Base-by-base conservation (phyloP, 2,329 filamentous ascomycete genomes). In the Pseudogymnoascus verrucosus region DNA sequence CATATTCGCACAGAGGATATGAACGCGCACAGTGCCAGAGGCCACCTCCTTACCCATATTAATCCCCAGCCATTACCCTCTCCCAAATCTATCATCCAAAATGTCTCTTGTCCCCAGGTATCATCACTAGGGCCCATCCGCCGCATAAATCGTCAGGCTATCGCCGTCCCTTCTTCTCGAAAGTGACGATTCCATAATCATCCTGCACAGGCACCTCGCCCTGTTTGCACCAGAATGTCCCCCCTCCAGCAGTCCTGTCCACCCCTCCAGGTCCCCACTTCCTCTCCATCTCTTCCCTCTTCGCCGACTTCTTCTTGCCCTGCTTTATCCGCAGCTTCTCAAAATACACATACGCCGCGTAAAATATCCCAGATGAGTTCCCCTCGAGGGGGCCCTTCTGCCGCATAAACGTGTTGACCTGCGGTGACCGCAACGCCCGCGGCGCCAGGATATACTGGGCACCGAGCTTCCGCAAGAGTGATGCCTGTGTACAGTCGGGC, bases 261-360 rank as follows among this genome's bases (percentile, higher is more conserved):
- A 57, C 51, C 5, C 51, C 51, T 34, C 51, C 51, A 57, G 51
- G 26, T 1, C 51, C 60, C 60, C 44, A 51, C 5, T 11, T 21
- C 23, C 68, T 63, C 70, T 86, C 82, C 80, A 85, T 84, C 64
- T 81, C 78, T 65, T 75, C 60, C 11, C 83, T 74, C 68, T 79
- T 77, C 69, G 80, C 77, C 16, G 72, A 76, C 75, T 85, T 85
- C 51, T 78, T 74, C 71, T 82, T 84, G 0, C 75, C 73, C 62
- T 82, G 75, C 68, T 77, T 77, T 62, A 86, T 72, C 14, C 83
- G 74, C 67, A 81, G 66, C 75, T 86, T 86, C 74, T 87, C 83
- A 68, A 86, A 86, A 70, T 80, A 84, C 19, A 84, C 77, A 68
- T 86, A 86, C 0, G 75, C 77, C 2, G 78, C 78, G 67, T 86